Conservation (phyloP, 129 eudicot genomes). For the Pittosporum tobira region DNA sequence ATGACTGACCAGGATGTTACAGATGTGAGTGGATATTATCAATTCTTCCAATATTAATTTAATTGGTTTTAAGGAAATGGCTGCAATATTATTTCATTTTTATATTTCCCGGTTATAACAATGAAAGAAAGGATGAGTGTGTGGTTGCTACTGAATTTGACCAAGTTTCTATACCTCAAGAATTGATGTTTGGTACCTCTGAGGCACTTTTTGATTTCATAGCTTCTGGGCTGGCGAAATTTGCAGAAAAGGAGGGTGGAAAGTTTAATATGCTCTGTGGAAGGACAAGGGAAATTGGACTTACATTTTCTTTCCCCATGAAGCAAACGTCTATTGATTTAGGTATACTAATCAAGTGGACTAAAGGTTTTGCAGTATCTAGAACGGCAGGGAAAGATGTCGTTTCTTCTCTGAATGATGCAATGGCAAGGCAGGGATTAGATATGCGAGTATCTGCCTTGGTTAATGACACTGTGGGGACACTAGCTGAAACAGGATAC, state of each 20-base stretch:
- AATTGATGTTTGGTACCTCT: slow-evolving; percentile 66
- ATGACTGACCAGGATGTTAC: slow-evolving; percentile 36
- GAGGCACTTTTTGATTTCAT: slow-evolving; percentile 78
- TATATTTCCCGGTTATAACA: not conserved
- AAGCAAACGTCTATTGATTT: slow-evolving; percentile 72
- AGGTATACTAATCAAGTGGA: slow-evolving; percentile 79
- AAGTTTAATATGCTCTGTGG: slow-evolving; percentile 40
- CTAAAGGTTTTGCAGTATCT: slow-evolving; percentile 77
- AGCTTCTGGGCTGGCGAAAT: slow-evolving; percentile 60
- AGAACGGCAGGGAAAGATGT: slow-evolving; percentile 82
- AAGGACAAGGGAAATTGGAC: slow-evolving; percentile 68
- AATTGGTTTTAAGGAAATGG: too few relatives aligned
- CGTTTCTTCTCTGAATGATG: slow-evolving; percentile 63
- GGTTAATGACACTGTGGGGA: slow-evolving; percentile 88
- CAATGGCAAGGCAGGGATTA: slow-evolving; percentile 64
- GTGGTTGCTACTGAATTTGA: slow-evolving; percentile 62
- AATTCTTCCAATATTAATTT: too few relatives aligned
- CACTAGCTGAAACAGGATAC: slow-evolving; percentile 79
- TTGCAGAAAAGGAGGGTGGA: slow-evolving; percentile 56
- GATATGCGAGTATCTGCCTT: slow-evolving; percentile 78
- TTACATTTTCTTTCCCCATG: slow-evolving; percentile 83
- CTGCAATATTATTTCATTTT: not conserved
- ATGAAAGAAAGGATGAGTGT: slow-evolving; percentile 42
- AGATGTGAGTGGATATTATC: slow-evolving; percentile 60
- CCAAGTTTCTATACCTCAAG: slow-evolving; percentile 73